phyloP scores from a whole-genome alignment of 208 protist species.

The Trypanosoma congolense region DNA sequence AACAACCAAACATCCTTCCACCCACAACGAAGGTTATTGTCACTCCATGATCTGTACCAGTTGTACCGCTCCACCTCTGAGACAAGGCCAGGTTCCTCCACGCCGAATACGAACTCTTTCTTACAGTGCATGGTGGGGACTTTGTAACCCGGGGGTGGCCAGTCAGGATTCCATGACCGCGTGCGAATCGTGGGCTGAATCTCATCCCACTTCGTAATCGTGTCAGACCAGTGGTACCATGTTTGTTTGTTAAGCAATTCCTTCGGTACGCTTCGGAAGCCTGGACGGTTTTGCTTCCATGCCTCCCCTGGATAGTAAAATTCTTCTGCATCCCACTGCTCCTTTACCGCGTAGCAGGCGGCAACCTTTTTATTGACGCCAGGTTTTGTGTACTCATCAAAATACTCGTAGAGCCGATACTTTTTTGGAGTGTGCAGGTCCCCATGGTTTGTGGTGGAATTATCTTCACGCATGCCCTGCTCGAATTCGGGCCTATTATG shows the following conservation, averaged over 20 bases:
- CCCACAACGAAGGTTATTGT: slow-evolving; percentile 81
- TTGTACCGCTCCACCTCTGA: slow-evolving; percentile 85
- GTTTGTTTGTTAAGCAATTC: slow-evolving; percentile 83
- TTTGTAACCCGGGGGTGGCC: slow-evolving; percentile 83
- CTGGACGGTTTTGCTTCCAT: slow-evolving; percentile 77
- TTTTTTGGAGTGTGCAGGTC: slow-evolving; percentile 73
- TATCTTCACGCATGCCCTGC: slow-evolving; percentile 75
- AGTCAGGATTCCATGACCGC: slow-evolving; percentile 84
- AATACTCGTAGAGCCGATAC: slow-evolving; percentile 86
- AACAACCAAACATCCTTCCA: slow-evolving; percentile 76
- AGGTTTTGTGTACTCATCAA: slow-evolving; percentile 87
- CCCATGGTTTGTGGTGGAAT: slow-evolving; percentile 56
- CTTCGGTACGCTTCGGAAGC: slow-evolving; percentile 83
- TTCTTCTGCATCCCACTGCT: slow-evolving; percentile 85
- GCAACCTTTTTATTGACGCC: slow-evolving; percentile 72
- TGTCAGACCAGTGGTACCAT: slow-evolving; percentile 87
- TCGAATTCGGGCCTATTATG: slow-evolving; percentile 67
- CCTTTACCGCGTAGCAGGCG: slow-evolving; percentile 71
- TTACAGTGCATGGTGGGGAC: slow-evolving; percentile 79
- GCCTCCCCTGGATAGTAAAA: slow-evolving; percentile 89
- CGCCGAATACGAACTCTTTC: slow-evolving; percentile 82
- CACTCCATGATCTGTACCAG: slow-evolving; percentile 81
- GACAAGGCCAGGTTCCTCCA: slow-evolving; percentile 73
- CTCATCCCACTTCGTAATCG: slow-evolving; percentile 82
- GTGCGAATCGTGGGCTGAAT: slow-evolving; percentile 81